Percentiles rank a stretch among this genome's conserved stretches.
Evolutionary conservation across 108 stramenopile species (phyloP).

Genomic region (Cyclotella cryptica): DNA sequence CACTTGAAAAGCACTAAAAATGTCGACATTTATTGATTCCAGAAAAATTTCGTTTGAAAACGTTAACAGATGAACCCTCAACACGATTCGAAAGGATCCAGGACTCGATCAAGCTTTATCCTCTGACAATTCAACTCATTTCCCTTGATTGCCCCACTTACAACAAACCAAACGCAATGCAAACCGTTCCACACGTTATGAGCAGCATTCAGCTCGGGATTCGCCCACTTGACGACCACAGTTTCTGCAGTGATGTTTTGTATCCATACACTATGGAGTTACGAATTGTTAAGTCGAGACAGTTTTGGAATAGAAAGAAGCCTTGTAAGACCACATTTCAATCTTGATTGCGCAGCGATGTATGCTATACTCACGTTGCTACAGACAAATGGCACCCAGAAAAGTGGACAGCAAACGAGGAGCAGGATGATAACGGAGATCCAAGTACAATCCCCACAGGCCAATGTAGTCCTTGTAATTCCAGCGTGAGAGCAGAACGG

Average conservation of each 20-base stretch:
- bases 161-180: background rate
- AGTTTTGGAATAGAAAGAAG: background rate
- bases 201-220: conserved; percentile 44
- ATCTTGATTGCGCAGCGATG: background rate
- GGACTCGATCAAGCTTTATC: too few species aligned
- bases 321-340: background rate
- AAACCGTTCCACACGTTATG: background rate
- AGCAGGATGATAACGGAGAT: conserved; percentile 33
- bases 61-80: background rate
- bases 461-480: conserved; percentile 15
- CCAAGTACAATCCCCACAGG: conserved; percentile 43
- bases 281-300: background rate
- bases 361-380: conserved; percentile 18
- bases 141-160: background rate
- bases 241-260: conserved; percentile 46
- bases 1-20: too few species aligned
- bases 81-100: background rate
- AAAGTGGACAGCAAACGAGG: conserved; percentile 37
- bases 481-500: conserved; percentile 35
- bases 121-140: too few species aligned
- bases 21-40: too few species aligned
- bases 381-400: conserved; percentile 47
- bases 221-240: conserved; percentile 43
- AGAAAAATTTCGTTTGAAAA: too few species aligned
- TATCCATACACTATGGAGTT: conserved; percentile 30